Percentiles rank a stretch among this genome's conserved stretches.
phyloP scores from a whole-genome alignment of 768 basidiomycete genomes.

The Boletus patriciae region DNA sequence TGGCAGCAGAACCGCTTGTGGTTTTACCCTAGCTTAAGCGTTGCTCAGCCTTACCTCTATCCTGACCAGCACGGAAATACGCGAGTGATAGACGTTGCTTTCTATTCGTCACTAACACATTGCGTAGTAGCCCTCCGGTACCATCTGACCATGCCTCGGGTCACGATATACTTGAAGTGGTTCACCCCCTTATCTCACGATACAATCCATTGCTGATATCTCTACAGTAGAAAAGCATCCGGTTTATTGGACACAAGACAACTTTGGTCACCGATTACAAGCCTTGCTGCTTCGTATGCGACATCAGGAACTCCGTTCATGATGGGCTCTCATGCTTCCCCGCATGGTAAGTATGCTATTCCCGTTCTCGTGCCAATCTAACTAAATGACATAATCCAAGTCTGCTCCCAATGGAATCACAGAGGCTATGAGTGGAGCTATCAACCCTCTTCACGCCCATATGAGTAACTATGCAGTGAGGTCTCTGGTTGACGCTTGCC shows the following conservation, averaged over 20 bases:
- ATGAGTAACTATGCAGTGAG: too few relatives aligned
- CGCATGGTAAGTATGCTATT: not conserved
- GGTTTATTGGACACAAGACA: not conserved
- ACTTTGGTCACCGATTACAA: not conserved
- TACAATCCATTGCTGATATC: not conserved
- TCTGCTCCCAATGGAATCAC: not conserved
- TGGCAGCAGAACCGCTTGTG: not conserved
- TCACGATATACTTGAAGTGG: not conserved
- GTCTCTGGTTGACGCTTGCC: too few relatives aligned
- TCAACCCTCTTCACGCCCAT: too few relatives aligned
- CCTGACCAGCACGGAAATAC: not conserved
- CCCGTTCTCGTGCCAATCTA: too few relatives aligned
- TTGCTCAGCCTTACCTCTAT: not conserved
- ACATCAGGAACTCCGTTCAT: too few relatives aligned
- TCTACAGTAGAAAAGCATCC: not conserved
- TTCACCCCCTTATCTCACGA: rapidly evolving
- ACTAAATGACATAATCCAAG: conserved; percentile 46
- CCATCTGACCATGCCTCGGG: not conserved
- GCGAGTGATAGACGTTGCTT: not conserved
- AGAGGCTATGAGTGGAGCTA: too few relatives aligned
- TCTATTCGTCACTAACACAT: not conserved
- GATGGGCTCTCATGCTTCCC: too few relatives aligned
- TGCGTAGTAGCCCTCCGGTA: not conserved
- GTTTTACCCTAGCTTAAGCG: not conserved
- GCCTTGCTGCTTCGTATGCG: too few relatives aligned